Evolutionary conservation across 495 filamentous ascomycete species (phyloP), one percentile per base, ranked within the genome.

Genomic region (Penicillium longicatenatum): DNA sequence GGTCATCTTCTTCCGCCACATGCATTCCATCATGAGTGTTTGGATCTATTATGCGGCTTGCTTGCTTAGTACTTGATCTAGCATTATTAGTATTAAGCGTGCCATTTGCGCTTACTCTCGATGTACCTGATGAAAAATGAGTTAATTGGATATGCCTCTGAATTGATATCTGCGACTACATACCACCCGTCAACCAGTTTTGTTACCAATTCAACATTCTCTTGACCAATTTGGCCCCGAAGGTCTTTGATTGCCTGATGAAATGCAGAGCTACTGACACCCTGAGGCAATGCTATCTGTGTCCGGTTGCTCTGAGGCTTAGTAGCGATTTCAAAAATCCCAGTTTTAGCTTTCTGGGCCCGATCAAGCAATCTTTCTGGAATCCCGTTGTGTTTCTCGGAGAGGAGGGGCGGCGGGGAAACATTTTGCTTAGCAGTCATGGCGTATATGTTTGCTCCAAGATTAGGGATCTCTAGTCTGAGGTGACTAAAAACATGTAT

Each of bases 21-120:
- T 56, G 53, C 58, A 61, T 61, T 52, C 48, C 58, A 50, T 61
- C 58, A 24, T 61, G 58, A 6, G 58, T 56, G 47, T 61, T 61
- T 2, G 58, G 58, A 39, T 56, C 58, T 61, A 35, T 6, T 50
- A 9, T 16, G 14, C 8, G 37, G 2, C n/a, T n/a, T n/a, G n/a
- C n/a, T 16, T 39, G 37, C 3, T 39, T n/a, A n/a, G 37, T 39
- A n/a, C 14, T 16, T 16, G 37, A 16, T 7, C 37, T 4, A 6
- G 6, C 24, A 33, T 20, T 29, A 2, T 3, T 7, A 46, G 16
- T 22, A 16, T 52, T 16, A 3, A 6, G 33, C 19, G 8, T 19
- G 29, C 0, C 4, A 20, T 54, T 20, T 24, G 14, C 17, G 47
- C 58, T 61, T 19, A 61, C 58, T 57, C 20, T 57, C 59, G 33